A percentile compares a stretch with the other conserved stretches of the same genome.
These are phyloP conservation scores for Allium fistulosum DNA, from an alignment of 106 monocot species.

Conservation along the genomic window DNA sequence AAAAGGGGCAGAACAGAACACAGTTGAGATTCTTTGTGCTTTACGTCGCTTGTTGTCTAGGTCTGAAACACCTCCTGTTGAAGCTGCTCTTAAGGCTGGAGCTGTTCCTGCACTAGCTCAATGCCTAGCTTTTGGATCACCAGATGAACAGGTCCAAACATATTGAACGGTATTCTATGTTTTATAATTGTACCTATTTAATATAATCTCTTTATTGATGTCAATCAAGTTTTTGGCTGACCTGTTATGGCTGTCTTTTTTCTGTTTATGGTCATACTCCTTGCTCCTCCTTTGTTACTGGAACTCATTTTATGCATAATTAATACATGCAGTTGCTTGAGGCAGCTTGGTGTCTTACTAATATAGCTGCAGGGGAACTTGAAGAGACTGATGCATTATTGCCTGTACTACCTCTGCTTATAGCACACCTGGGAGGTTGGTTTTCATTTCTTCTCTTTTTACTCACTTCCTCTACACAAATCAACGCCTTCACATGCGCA, in stretches of 20 bases:
- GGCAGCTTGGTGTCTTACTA: conserved; percentile 99
- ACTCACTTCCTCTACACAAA: no score
- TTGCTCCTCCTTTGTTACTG: neutral
- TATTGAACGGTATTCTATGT: neutral
- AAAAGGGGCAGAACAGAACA: conserved; percentile 60
- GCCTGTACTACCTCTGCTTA: conserved; percentile 85
- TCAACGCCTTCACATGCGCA: no score
- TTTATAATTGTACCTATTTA: neutral
- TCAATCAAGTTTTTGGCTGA: neutral
- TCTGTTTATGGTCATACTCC: neutral
- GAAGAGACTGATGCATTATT: conserved; percentile 84
- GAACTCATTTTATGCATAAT: neutral
- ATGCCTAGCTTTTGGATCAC: conserved; percentile 85
- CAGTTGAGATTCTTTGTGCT: conserved; percentile 51
- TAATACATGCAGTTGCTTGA: conserved; percentile 69
- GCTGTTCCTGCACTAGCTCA: conserved; percentile 69
- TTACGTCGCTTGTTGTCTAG: conserved; percentile 83
- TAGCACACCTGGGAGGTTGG: conserved; percentile 97
- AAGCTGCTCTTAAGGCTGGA: conserved; percentile 73
- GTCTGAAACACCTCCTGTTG: conserved; percentile 79
- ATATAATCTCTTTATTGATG: neutral
- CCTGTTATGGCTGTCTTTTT: neutral
- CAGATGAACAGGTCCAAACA: conserved; percentile 78
- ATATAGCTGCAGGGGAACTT: conserved; percentile 89
- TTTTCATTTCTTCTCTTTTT: conserved; percentile 1